Evolutionary conservation across 2,329 filamentous ascomycete genomes (phyloP), one percentile per base, ranked within the genome.

Genomic region (Pseudocercospora cruenta): DNA sequence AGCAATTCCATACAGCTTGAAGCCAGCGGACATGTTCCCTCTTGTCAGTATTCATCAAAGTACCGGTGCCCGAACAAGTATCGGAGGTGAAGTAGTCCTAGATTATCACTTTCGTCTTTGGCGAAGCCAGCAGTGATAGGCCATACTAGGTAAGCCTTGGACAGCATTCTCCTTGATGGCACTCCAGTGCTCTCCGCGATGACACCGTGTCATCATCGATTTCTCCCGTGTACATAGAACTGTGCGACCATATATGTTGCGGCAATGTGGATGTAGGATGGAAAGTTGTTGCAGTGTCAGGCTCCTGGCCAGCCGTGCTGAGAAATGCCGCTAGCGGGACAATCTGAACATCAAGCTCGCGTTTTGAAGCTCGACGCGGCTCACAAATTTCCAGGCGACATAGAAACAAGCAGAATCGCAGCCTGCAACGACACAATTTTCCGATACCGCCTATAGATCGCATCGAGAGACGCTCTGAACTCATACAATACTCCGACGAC

Each of bases 341-440:
- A 1, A 1, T 19, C 10, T 26, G 51, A 55, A 16, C 26, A 26
- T 26, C 22, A 31, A 55, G 51, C 24, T 55, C 51, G 51, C 51
- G 51, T 55, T 55, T 51, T 31, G 51, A 26, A 55, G 51, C 51
- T 55, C 26, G 51, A 55, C 51, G 51, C 51, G 51, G 51, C 39
- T 55, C 51, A 55, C 51, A 55, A 55, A 55, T 55, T 55, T 55
- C 24, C 51, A 55, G 51, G 51, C 51, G 19, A 26, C 47, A 55
- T n/a, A 24, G 22, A 55, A 55, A 55, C 26, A 55, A 24, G 51
- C 51, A 55, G 26, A 31, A 55, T 26, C 26, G 24, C 26, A 16
- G 51, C 26, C 24, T 16, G 21, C 39, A 51, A 8, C 26, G 7
- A 0, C 51, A n/a, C 26, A 19, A 19, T 19, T 7, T 3, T 8